Evolutionary conservation across 305 asterid species (phyloP).

Genomic region (Solanum aculeatissimum): DNA sequence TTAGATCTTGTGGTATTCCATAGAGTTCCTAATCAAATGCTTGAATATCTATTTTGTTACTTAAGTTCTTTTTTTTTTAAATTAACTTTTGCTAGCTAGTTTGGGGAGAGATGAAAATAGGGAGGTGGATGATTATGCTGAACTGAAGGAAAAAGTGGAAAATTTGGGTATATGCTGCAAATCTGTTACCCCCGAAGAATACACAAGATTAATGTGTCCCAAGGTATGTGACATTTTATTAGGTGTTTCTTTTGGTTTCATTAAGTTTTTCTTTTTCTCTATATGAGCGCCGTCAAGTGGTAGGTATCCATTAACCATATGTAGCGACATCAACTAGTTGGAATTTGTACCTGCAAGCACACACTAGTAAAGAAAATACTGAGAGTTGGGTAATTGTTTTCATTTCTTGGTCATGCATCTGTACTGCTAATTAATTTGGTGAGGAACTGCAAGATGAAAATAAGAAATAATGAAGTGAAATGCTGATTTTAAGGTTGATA

Average conservation of each 20-base stretch:
- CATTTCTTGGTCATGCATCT: neutral
- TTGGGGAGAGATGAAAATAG: slow-evolving; percentile 6
- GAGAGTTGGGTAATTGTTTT: neutral
- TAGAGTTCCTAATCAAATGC: neutral
- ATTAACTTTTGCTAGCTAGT: neutral
- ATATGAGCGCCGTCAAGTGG: neutral
- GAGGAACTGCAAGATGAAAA: neutral
- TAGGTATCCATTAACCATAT: neutral
- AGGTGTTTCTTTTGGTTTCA: neutral
- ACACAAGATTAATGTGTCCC: slow-evolving; percentile 53
- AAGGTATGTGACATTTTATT: slow-evolving; percentile 25
- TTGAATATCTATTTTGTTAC: neutral
- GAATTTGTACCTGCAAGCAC: neutral
- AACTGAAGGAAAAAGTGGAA: slow-evolving; percentile 36
- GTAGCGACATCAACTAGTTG: neutral
- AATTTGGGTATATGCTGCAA: slow-evolving; percentile 27
- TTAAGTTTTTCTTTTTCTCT: neutral
- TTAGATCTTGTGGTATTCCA: neutral
- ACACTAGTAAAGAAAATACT: neutral
- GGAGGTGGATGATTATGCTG: slow-evolving; percentile 4
- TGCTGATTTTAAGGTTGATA: neutral
- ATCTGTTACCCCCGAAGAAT: slow-evolving; percentile 37
- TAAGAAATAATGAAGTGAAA: neutral
- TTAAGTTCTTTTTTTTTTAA: neutral
- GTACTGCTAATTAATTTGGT: neutral